phyloP scores from a whole-genome alignment of 257 asterid genomes.

The Nicotiana tomentosiformis region DNA sequence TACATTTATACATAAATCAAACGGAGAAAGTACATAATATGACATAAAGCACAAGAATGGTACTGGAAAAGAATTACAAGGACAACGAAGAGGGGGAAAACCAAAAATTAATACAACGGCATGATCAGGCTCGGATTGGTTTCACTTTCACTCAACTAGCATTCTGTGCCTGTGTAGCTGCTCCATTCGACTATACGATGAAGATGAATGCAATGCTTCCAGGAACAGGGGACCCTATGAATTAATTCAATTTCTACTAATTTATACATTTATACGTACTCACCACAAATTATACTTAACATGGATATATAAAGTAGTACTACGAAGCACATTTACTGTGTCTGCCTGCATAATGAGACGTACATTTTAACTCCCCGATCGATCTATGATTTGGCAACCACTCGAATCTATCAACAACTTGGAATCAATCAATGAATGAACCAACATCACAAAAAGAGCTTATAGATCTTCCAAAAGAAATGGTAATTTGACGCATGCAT shows the following conservation, averaged over 20 bases:
- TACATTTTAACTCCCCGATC: background rate
- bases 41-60: background rate
- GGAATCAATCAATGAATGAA: background rate
- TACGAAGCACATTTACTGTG: background rate
- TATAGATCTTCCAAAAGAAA: no score
- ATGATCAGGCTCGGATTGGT: background rate
- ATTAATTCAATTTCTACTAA: background rate
- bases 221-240: background rate
- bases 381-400: background rate
- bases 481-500: no score
- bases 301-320: background rate
- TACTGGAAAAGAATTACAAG: background rate
- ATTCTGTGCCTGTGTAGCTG: background rate
- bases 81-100: background rate
- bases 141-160: background rate
- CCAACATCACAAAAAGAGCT: background rate
- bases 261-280: background rate
- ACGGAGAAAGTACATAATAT: slow-evolving; percentile 5
- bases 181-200: background rate
- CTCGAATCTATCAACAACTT: background rate
- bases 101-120: background rate
- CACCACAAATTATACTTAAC: background rate
- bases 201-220: background rate
- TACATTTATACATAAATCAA: background rate
- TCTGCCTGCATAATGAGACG: background rate